Conservation (phyloP, 2,329 filamentous ascomycete species). For the Colletotrichum chlorophyti region DNA sequence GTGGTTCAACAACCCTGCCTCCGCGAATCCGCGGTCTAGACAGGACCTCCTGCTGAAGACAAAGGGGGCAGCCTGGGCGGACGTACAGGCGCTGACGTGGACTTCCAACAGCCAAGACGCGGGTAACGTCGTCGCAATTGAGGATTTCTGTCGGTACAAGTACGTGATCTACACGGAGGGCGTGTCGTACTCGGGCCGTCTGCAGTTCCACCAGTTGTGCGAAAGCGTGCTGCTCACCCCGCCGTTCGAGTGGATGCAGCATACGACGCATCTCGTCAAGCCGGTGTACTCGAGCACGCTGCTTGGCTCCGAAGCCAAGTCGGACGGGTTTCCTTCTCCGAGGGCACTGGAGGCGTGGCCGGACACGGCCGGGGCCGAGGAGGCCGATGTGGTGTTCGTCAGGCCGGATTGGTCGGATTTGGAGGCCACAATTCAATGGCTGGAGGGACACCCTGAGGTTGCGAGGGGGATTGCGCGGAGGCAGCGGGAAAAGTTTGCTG, state of each 20-base stretch:
- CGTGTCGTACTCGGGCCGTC: constrained; percentile 58
- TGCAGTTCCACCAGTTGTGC: constrained; percentile 59
- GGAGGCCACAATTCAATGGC: constrained; percentile 51
- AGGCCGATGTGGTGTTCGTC: constrained; percentile 59
- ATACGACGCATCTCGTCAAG: constrained; percentile 53
- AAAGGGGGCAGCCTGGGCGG: constrained; percentile 51
- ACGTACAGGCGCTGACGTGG: constrained; percentile 51
- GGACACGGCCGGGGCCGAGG: constrained; percentile 35
- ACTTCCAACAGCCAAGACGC: constrained; percentile 39
- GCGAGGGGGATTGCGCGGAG: constrained; percentile 54
- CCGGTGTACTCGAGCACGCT: constrained; percentile 49
- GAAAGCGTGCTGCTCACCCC: constrained; percentile 54
- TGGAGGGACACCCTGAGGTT: constrained; percentile 49
- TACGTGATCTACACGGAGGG: constrained; percentile 62
- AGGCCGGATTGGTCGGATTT: constrained; percentile 59
- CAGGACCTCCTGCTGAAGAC: constrained; percentile 46
- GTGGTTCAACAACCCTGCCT: constrained; percentile 53
- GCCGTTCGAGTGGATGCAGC: constrained; percentile 56
- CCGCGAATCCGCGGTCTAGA: constrained; percentile 44
- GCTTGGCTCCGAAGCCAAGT: constrained; percentile 1
- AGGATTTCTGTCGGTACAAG: constrained; percentile 58
- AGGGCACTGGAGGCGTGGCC: constrained; percentile 44
- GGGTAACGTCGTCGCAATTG: constrained; percentile 52
- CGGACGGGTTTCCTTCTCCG: background rate
- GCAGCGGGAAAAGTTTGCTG: constrained; percentile 51